Evolutionary conservation across 352 stramenopile species (phyloP).

Genomic region (Plasmopara halstedii): DNA sequence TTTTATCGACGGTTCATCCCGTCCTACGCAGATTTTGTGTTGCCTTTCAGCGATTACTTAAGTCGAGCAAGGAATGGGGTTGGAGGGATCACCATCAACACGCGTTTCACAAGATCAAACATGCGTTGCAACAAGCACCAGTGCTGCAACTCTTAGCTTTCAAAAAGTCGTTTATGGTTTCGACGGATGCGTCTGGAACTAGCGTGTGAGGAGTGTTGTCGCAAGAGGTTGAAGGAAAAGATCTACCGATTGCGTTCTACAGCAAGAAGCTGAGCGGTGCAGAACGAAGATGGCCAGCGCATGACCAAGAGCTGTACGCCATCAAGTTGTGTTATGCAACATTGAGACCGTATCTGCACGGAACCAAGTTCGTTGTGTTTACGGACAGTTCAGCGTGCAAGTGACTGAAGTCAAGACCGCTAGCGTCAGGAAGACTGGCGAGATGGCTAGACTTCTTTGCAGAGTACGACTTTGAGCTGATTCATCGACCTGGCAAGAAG

Average conservation of each 20-base stretch:
- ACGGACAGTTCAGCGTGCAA: not conserved
- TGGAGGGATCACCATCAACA: not conserved
- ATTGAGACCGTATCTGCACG: not conserved
- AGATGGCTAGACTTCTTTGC: not conserved
- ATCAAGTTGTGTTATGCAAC: not conserved
- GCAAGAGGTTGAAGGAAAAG: not conserved
- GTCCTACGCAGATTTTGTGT: not conserved
- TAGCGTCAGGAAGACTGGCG: not conserved
- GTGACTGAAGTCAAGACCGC: not conserved
- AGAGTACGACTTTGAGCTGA: not conserved
- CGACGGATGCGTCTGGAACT: not conserved
- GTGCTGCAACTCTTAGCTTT: not conserved
- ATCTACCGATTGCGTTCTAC: constrained; percentile 3
- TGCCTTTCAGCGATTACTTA: not conserved
- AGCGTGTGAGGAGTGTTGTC: not conserved
- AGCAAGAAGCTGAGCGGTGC: not conserved
- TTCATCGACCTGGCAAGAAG: not conserved
- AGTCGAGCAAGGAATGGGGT: not conserved
- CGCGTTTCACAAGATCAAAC: not conserved
- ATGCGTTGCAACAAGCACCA: not conserved
- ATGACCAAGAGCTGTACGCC: not conserved
- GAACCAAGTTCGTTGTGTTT: not conserved
- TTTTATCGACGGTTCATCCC: constrained; percentile 6
- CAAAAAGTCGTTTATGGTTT: not conserved
- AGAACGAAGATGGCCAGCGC: not conserved